Percentiles rank a stretch among this genome's conserved stretches.
These are phyloP conservation scores for Centaurea solstitialis DNA, from an alignment of 129 eudicot species.

Conservation along the genomic window DNA sequence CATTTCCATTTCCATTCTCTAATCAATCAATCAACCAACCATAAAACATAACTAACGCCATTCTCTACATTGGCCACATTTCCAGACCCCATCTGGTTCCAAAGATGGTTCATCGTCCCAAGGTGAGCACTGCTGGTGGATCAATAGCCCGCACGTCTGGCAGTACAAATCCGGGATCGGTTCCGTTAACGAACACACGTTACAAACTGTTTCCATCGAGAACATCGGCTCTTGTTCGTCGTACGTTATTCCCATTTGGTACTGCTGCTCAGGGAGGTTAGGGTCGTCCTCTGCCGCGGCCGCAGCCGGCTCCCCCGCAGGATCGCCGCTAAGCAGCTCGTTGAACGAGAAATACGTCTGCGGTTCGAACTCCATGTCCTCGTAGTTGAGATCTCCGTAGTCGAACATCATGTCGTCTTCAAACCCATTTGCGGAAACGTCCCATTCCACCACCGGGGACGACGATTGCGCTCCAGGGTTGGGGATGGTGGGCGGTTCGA, in stretches of 20 bases:
- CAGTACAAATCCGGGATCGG: constrained; percentile 79
- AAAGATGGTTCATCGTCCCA: constrained; percentile 56
- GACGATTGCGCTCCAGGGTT: constrained; percentile 33
- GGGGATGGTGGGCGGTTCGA: constrained; percentile 24
- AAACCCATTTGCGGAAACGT: constrained; percentile 46
- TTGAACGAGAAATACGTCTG: constrained; percentile 91
- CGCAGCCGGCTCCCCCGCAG: constrained; percentile 27
- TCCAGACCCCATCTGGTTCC: constrained; percentile 67
- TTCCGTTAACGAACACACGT: constrained; percentile 50
- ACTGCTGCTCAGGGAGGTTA: constrained; percentile 39
- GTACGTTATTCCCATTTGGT: constrained; percentile 39
- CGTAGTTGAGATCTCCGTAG: constrained; percentile 48
- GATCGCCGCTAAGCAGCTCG: constrained; percentile 59
- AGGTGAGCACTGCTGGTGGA: constrained; percentile 87
- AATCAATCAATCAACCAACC: background rate
- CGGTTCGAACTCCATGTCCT: constrained; percentile 86
- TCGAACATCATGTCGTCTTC: constrained; percentile 64
- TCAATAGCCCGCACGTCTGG: constrained; percentile 57
- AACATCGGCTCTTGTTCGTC: constrained; percentile 47
- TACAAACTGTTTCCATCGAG: constrained; percentile 49
- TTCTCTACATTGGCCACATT: constrained; percentile 75
- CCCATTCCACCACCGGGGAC: constrained; percentile 59
- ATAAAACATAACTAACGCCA: constrained; percentile 39
- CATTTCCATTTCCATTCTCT: background rate
- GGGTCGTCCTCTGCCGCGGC: constrained; percentile 27